Conservation (phyloP, 2,329 filamentous ascomycete species). For the Colletotrichum karsti region DNA sequence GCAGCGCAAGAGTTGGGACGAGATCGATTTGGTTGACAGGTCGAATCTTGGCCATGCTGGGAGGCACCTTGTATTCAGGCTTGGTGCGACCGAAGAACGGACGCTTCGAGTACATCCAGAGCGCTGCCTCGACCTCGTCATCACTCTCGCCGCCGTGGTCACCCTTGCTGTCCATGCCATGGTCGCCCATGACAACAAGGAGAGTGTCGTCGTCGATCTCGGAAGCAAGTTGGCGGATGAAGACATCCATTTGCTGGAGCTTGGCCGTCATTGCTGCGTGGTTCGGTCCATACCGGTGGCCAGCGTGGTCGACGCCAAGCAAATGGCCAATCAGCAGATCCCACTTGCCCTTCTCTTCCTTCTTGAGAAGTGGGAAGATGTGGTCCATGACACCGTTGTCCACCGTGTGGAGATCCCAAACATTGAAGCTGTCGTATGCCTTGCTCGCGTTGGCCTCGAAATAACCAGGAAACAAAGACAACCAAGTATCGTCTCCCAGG, state of each 20-base stretch:
- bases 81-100: constrained; percentile 83
- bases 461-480: constrained; percentile 89
- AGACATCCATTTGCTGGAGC: constrained; percentile 86
- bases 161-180: constrained; percentile 97
- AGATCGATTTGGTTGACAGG: constrained; percentile 90
- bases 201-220: constrained; percentile 85
- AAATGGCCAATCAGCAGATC: constrained; percentile 96
- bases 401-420: constrained; percentile 96
- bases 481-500: constrained; percentile 98
- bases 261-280: constrained; percentile 93
- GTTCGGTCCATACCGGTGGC: constrained; percentile 93
- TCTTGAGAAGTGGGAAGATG: constrained; percentile 82
- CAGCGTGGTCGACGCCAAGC: constrained; percentile 95
- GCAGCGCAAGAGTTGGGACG: constrained; percentile 87
- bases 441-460: constrained; percentile 88
- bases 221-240: constrained; percentile 76
- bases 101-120: constrained; percentile 98
- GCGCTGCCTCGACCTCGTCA: constrained; percentile 90
- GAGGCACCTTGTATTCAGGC: constrained; percentile 64
- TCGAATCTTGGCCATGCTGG: constrained; percentile 78
- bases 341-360: constrained; percentile 76
- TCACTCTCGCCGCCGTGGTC: constrained; percentile 99
- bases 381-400: constrained; percentile 95
- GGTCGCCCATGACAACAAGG: constrained; percentile 97
- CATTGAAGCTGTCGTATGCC: constrained; percentile 97